phyloP scores from a whole-genome alignment of 495 filamentous ascomycete genomes.

The Daldinia bambusicola region DNA sequence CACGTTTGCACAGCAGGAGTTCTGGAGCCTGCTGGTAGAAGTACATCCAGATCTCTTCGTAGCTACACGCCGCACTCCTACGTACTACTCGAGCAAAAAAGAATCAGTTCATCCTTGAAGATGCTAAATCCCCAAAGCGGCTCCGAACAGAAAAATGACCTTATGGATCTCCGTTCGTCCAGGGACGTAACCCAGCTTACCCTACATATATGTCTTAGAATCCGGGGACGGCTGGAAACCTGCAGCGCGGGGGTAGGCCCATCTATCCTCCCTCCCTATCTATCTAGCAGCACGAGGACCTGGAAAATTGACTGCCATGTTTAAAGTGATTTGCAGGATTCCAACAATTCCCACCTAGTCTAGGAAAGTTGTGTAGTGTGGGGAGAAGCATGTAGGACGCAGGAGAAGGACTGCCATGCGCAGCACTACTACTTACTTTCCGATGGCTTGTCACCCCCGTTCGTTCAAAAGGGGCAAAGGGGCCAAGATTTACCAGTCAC shows the following conservation, averaged over 20 bases:
- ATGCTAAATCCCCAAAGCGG: constrained; percentile 23
- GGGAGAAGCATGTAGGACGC: constrained; percentile 23
- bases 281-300: constrained; percentile 41
- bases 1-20: constrained; percentile 13
- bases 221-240: constrained; percentile 40
- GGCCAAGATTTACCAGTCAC: constrained; percentile 39
- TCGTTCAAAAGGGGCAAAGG: constrained; percentile 40
- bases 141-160: constrained; percentile 23
- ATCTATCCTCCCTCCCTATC: constrained; percentile 38
- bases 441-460: constrained; percentile 44
- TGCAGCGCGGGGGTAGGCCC: constrained; percentile 42
- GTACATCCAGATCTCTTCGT: constrained; percentile 13
- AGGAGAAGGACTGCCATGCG: constrained; percentile 24
- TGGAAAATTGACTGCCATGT: constrained; percentile 31
- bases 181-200: constrained; percentile 27
- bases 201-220: constrained; percentile 39
- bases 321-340: constrained; percentile 39
- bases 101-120: constrained; percentile 26
- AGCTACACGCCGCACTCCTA: constrained; percentile 13
- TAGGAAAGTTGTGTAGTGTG: constrained; percentile 29
- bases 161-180: constrained; percentile 39
- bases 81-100: constrained; percentile 26
- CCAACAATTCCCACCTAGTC: constrained; percentile 9
- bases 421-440: constrained; percentile 39
- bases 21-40: constrained; percentile 6